phyloP scores from a whole-genome alignment of 805 yeast genomes.

The Priceomyces haplophilus region DNA sequence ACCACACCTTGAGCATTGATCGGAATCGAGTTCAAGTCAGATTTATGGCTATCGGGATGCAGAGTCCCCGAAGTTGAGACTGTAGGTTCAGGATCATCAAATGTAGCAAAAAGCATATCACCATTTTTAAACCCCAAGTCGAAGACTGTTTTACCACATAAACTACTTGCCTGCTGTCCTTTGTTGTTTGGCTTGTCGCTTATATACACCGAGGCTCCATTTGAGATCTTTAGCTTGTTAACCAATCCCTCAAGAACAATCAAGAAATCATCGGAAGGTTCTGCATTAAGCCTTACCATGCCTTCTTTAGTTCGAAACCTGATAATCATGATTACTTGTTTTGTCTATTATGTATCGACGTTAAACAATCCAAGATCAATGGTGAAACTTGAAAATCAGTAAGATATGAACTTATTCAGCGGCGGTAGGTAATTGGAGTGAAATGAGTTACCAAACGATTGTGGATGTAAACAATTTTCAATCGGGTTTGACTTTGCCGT shows the following conservation, averaged over 20 bases:
- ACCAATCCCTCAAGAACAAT: conserved; percentile 41
- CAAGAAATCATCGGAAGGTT: conserved; percentile 42
- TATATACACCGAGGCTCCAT: conserved; percentile 29
- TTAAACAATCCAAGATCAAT: too few species aligned
- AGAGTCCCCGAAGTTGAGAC: neutral
- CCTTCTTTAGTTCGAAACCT: conserved; percentile 87
- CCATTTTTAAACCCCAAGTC: conserved; percentile 58
- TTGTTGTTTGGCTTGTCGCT: conserved; percentile 45
- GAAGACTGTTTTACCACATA: conserved; percentile 34
- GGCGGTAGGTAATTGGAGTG: too few species aligned
- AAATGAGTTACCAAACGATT: too few species aligned
- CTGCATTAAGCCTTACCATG: conserved; percentile 62
- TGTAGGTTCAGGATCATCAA: conserved; percentile 15
- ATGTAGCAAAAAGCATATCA: conserved; percentile 50
- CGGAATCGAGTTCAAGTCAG: neutral
- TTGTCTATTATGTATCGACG: too few species aligned
- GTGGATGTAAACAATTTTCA: too few species aligned
- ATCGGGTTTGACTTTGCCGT: too few species aligned
- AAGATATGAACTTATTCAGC: too few species aligned
- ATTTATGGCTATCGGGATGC: conserved; percentile 1
- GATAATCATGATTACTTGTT: conserved; percentile 30
- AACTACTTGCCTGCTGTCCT: conserved; percentile 39
- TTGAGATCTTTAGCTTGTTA: conserved; percentile 18
- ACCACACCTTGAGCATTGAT: neutral
- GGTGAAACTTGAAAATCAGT: too few species aligned